phyloP scores from a whole-genome alignment of 148 eudicot genomes.

The Limonium bicolor region DNA sequence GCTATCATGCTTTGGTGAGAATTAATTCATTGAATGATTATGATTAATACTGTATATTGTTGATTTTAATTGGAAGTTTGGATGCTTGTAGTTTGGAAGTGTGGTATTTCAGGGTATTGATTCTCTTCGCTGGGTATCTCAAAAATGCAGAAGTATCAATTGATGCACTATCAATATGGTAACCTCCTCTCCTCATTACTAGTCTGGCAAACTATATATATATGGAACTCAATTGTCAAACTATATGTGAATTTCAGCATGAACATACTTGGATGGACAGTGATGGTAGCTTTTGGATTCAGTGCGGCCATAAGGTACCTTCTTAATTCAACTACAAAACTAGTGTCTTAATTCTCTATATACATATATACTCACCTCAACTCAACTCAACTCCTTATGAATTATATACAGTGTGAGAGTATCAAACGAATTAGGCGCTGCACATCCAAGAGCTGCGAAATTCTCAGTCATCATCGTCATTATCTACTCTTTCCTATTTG shows the following conservation, averaged over 20 bases:
- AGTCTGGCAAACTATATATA: too few species aligned
- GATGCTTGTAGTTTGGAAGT: constrained; percentile 1
- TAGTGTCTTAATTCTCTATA: neutral
- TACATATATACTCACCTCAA: neutral
- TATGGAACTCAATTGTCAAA: too few species aligned
- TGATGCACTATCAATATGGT: constrained; percentile 7
- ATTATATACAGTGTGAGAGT: constrained; percentile 32
- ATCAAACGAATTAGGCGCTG: constrained; percentile 45
- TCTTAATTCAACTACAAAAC: too few species aligned
- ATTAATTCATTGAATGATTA: too few species aligned
- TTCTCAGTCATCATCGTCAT: constrained; percentile 28
- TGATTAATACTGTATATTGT: too few species aligned
- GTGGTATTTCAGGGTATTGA: constrained; percentile 3
- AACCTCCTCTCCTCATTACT: too few species aligned
- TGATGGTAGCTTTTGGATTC: constrained; percentile 21
- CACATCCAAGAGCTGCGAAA: constrained; percentile 25
- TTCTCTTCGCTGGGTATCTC: constrained; percentile 11
- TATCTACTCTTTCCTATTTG: constrained; percentile 11
- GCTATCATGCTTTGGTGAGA: constrained; percentile 71
- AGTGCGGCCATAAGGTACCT: constrained; percentile 26
- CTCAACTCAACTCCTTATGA: neutral
- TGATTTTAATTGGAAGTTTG: too few species aligned
- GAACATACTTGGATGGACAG: constrained; percentile 20
- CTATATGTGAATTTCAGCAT: constrained; percentile 21
- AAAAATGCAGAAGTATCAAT: constrained; percentile 9